phyloP scores from a whole-genome alignment of 257 asterid species.

The Rubia yunnanensis region DNA sequence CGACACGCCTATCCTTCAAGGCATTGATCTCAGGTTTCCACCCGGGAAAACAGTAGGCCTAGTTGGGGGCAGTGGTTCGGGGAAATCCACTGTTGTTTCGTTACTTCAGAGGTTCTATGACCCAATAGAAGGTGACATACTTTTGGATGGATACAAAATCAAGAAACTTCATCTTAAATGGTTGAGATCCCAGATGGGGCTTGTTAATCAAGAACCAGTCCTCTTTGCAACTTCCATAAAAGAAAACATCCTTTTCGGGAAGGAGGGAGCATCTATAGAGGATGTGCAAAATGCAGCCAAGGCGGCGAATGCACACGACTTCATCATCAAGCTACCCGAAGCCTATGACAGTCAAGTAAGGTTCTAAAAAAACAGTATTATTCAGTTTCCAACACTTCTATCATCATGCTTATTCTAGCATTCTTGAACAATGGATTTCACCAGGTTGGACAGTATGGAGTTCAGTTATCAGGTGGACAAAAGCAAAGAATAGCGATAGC shows the following conservation, averaged over 20 bases:
- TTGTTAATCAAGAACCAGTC: conserved; percentile 79
- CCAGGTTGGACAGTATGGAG: conserved; percentile 78
- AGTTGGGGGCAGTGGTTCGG: conserved; percentile 77
- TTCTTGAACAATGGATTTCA: conserved; percentile 9
- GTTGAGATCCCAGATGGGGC: conserved; percentile 73
- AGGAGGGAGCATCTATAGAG: conserved; percentile 60
- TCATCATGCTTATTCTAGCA: neutral
- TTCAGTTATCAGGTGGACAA: conserved; percentile 80
- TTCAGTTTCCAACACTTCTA: neutral
- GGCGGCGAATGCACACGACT: conserved; percentile 74
- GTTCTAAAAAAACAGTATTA: too few relatives aligned
- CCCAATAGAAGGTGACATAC: conserved; percentile 63
- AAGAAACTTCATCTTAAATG: conserved; percentile 65
- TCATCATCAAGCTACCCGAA: conserved; percentile 49
- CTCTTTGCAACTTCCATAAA: conserved; percentile 72
- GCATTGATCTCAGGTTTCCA: conserved; percentile 48
- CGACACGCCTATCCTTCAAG: conserved; percentile 45
- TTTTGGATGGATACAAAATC: conserved; percentile 63
- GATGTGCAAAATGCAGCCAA: conserved; percentile 56
- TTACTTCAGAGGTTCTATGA: conserved; percentile 66
- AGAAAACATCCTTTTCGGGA: conserved; percentile 67
- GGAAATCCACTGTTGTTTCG: conserved; percentile 61
- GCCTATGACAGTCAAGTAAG: conserved; percentile 69
- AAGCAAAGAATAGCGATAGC: conserved; percentile 85
- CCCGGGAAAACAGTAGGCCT: conserved; percentile 60